A percentile compares a stretch with the other conserved stretches of the same genome.
Evolutionary conservation across 805 yeast species (phyloP).

Genomic region (Kregervanrija delftensis): DNA sequence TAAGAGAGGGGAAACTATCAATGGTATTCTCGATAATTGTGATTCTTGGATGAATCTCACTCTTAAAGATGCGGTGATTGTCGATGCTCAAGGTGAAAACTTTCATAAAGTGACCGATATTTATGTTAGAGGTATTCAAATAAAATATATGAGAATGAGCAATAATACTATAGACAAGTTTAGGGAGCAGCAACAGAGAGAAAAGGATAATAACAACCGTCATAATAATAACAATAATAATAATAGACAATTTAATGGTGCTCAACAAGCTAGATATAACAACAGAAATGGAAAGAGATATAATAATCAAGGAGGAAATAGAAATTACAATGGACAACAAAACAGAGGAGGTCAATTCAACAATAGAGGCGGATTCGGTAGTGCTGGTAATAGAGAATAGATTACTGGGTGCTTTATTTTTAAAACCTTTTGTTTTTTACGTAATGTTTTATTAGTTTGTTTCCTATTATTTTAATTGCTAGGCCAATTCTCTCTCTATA

Average conservation of each 20-base stretch:
- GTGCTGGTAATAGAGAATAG: too few relatives aligned
- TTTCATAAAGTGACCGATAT: constrained; percentile 63
- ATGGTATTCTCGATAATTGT: constrained; percentile 77
- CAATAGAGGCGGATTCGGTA: too few relatives aligned
- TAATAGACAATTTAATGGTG: constrained; percentile 8
- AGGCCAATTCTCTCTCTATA: too few relatives aligned
- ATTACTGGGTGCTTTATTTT: too few relatives aligned
- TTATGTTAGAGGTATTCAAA: constrained; percentile 80
- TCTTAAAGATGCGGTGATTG: constrained; percentile 64
- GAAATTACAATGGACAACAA: constrained; percentile 17
- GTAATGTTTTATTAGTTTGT: too few relatives aligned
- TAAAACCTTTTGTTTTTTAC: too few relatives aligned
- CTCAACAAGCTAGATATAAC: constrained; percentile 11
- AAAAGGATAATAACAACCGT: constrained; percentile 20
- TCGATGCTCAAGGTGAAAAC: constrained; percentile 52
- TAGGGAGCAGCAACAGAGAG: constrained; percentile 50
- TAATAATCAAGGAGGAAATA: constrained; percentile 19
- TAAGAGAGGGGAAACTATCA: constrained; percentile 83
- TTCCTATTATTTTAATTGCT: too few relatives aligned
- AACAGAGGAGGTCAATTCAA: too few relatives aligned
- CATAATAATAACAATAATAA: constrained; percentile 19
- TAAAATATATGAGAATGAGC: constrained; percentile 69
- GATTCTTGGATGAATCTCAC: constrained; percentile 97
- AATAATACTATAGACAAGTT: constrained; percentile 72
- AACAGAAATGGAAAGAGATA: constrained; percentile 3